Conservation (phyloP, 305 asterid genomes). For the Solanum chacoense region DNA sequence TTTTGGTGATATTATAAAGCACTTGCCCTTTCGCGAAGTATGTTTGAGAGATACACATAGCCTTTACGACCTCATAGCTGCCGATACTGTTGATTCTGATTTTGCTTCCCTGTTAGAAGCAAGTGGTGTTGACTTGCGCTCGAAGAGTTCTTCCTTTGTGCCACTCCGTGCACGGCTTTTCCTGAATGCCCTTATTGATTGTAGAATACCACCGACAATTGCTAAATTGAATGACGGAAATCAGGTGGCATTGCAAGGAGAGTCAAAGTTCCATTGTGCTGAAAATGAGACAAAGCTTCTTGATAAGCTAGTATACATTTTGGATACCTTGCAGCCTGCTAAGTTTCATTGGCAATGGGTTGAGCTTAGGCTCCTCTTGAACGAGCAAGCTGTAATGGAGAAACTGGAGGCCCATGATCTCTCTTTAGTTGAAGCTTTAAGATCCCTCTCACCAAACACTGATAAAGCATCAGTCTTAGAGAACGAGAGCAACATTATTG, state of each 20-base stretch:
- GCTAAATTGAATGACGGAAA: slow-evolving; percentile 44
- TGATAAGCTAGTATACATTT: slow-evolving; percentile 67
- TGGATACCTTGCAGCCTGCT: slow-evolving; percentile 94
- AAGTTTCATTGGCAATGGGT: slow-evolving; percentile 99
- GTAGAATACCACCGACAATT: slow-evolving; percentile 53
- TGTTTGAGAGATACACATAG: slow-evolving; percentile 80
- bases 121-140: slow-evolving; percentile 41
- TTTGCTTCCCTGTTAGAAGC: slow-evolving; percentile 74
- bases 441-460: slow-evolving; percentile 64
- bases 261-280: slow-evolving; percentile 48
- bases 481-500: slow-evolving; percentile 78
- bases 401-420: slow-evolving; percentile 62
- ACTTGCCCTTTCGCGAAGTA: slow-evolving; percentile 85
- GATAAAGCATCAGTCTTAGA: slow-evolving; percentile 71
- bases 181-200: slow-evolving; percentile 75
- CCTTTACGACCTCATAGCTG: slow-evolving; percentile 59
- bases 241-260: slow-evolving; percentile 45
- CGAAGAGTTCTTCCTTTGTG: slow-evolving; percentile 69
- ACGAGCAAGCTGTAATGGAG: slow-evolving; percentile 85
- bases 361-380: slow-evolving; percentile 83
- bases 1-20: slow-evolving; percentile 72
- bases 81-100: slow-evolving; percentile 68
- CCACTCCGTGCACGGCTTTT: slow-evolving; percentile 96
- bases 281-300: slow-evolving; percentile 58
- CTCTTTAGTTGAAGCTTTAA: slow-evolving; percentile 68